A percentile compares a stretch with the other conserved stretches of the same genome.
Conservation (phyloP, 2,329 filamentous ascomycete genomes). For the Diaporthe capsici region DNA sequence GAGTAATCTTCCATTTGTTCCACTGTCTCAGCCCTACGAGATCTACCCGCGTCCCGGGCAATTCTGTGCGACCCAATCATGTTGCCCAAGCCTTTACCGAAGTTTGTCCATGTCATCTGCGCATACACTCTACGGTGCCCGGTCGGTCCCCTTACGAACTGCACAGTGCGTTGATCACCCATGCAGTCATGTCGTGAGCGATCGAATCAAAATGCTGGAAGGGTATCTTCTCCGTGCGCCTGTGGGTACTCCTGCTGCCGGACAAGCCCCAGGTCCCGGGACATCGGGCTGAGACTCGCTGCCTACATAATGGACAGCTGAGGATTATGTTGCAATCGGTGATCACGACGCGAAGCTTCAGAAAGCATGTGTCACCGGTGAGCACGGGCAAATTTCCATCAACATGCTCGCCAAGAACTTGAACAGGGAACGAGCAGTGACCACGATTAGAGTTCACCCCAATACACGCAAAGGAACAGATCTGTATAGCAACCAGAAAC, state of each 20-base stretch:
- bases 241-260: not conserved
- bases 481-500: not conserved
- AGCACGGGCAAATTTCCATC: not conserved
- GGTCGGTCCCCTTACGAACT: conserved; percentile 1
- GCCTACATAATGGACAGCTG: conserved; percentile 20
- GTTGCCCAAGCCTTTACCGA: not conserved
- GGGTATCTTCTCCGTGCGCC: not conserved
- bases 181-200: not conserved
- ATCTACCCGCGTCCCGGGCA: conserved; percentile 5
- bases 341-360: not conserved
- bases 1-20: not conserved
- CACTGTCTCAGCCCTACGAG: conserved; percentile 37
- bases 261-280: not conserved
- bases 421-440: not conserved
- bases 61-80: conserved; percentile 14
- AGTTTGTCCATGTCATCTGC: conserved; percentile 22
- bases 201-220: conserved; percentile 2
- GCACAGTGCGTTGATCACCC: not conserved
- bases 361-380: not conserved
- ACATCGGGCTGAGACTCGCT: conserved; percentile 4
- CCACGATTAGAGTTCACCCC: no score
- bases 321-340: not conserved
- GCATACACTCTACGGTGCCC: not conserved
- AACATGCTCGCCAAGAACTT: not conserved
- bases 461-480: not conserved